Evolutionary conservation across 1,284 basidiomycete genomes (phyloP).

Genomic region (Malassezia globosa): DNA sequence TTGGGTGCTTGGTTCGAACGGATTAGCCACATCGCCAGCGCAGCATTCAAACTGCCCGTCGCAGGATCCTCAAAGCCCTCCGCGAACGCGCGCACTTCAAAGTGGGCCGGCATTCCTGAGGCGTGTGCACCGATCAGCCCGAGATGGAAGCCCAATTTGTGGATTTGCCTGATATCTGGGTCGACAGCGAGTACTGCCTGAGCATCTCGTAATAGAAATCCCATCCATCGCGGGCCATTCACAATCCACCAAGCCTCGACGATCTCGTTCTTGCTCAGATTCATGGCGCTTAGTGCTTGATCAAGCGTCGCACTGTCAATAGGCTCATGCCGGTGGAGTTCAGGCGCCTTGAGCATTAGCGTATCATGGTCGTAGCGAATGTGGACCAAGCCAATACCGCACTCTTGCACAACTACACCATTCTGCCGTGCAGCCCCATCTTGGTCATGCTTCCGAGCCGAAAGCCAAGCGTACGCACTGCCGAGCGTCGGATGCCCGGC

Average conservation of each 20-base stretch:
- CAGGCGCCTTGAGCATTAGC: slow-evolving; percentile 24
- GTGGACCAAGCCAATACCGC: slow-evolving; percentile 25
- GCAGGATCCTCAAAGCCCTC: slow-evolving; percentile 28
- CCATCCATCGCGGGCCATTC: slow-evolving; percentile 36
- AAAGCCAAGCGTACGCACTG: slow-evolving; percentile 25
- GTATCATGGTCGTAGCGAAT: slow-evolving; percentile 10
- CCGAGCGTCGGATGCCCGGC: slow-evolving; percentile 39
- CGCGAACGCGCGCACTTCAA: slow-evolving; percentile 27
- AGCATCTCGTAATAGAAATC: slow-evolving; percentile 21
- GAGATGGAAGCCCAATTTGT: slow-evolving; percentile 17
- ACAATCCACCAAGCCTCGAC: slow-evolving; percentile 24
- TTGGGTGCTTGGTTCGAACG: not conserved
- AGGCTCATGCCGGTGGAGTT: slow-evolving; percentile 19
- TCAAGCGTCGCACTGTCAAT: slow-evolving; percentile 17
- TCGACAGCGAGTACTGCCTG: slow-evolving; percentile 24
- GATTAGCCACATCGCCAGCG: slow-evolving; percentile 27
- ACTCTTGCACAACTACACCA: slow-evolving; percentile 24
- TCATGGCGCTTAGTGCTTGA: slow-evolving; percentile 16
- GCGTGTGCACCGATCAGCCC: slow-evolving; percentile 29
- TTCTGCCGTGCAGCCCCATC: not conserved
- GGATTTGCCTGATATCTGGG: slow-evolving; percentile 7
- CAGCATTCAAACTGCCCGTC: slow-evolving; percentile 36
- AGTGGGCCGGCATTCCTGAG: slow-evolving; percentile 7
- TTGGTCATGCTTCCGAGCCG: too few species aligned
- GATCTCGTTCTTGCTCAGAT: slow-evolving; percentile 16